Conservation (phyloP, 257 asterid species). For the Misopates orontium region DNA sequence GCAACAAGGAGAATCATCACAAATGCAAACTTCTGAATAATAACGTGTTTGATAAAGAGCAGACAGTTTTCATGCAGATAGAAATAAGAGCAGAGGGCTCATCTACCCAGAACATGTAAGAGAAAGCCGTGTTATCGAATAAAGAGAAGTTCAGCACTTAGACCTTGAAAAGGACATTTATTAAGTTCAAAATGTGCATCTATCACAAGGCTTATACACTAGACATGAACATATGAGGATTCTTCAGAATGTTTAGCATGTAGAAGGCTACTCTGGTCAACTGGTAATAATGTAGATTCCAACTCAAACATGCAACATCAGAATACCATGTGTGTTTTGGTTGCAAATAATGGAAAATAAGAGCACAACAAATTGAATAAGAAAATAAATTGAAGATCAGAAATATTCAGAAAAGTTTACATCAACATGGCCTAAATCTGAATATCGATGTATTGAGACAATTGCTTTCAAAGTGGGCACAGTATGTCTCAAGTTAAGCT, state of each 20-base stretch:
- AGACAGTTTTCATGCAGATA: background rate
- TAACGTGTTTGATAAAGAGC: conserved; percentile 6
- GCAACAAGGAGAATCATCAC: background rate
- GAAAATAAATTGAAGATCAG: background rate
- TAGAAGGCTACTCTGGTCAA: too few relatives aligned
- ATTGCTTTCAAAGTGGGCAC: background rate
- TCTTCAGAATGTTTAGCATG: background rate
- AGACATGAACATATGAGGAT: background rate
- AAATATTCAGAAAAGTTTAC: background rate
- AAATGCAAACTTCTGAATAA: conserved; percentile 10
- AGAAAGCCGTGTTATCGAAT: background rate
- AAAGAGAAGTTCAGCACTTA: conserved; percentile 13
- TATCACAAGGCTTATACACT: background rate
- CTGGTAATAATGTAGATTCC: too few relatives aligned
- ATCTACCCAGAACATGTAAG: background rate
- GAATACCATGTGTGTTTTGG: background rate
- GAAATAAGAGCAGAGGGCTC: conserved; percentile 7
- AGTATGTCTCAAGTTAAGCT: background rate
- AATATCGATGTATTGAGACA: background rate
- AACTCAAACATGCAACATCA: background rate
- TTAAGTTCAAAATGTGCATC: conserved; percentile 1
- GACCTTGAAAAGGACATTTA: background rate
- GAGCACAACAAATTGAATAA: background rate
- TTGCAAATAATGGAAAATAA: conserved; percentile 2
- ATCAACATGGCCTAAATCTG: background rate